Conservation (phyloP, 2,329 filamentous ascomycete genomes). For the Podosphaera fusca region DNA sequence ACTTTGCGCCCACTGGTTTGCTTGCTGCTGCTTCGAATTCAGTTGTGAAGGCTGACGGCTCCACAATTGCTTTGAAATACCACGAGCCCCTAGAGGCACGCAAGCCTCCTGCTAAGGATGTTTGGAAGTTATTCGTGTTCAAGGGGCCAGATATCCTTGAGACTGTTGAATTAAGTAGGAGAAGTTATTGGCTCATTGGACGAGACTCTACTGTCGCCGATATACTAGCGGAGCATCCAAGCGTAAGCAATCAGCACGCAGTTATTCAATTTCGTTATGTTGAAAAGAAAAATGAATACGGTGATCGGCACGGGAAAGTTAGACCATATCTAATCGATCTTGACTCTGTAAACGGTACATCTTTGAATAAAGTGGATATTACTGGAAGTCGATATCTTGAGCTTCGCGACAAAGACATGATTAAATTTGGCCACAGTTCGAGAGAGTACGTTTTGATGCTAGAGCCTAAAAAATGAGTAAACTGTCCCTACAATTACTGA, state of each 20-base stretch:
- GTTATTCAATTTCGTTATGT: slow-evolving; percentile 80
- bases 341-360: slow-evolving; percentile 79
- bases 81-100: slow-evolving; percentile 85
- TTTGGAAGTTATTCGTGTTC: slow-evolving; percentile 86
- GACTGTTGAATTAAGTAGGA: slow-evolving; percentile 49
- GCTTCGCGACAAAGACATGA: slow-evolving; percentile 66
- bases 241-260: slow-evolving; percentile 85
- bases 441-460: slow-evolving; percentile 95
- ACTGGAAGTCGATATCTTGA: slow-evolving; percentile 66
- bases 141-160: slow-evolving; percentile 62
- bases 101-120: slow-evolving; percentile 54
- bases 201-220: slow-evolving; percentile 64
- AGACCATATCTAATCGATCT: slow-evolving; percentile 83
- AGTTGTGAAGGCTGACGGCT: slow-evolving; percentile 46
- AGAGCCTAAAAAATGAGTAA: slow-evolving; percentile 16
- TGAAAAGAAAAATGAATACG: slow-evolving; percentile 66
- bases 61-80: slow-evolving; percentile 70
- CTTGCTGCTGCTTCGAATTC: slow-evolving; percentile 75
- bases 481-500: too few species aligned
- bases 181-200: slow-evolving; percentile 81
- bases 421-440: slow-evolving; percentile 70
- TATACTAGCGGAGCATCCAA: slow-evolving; percentile 67
- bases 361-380: slow-evolving; percentile 51
- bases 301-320: slow-evolving; percentile 57
- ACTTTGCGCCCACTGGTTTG: slow-evolving; percentile 57